Evolutionary conservation across 306 rosid genomes (phyloP).

Genomic region (Vigna angularis): DNA sequence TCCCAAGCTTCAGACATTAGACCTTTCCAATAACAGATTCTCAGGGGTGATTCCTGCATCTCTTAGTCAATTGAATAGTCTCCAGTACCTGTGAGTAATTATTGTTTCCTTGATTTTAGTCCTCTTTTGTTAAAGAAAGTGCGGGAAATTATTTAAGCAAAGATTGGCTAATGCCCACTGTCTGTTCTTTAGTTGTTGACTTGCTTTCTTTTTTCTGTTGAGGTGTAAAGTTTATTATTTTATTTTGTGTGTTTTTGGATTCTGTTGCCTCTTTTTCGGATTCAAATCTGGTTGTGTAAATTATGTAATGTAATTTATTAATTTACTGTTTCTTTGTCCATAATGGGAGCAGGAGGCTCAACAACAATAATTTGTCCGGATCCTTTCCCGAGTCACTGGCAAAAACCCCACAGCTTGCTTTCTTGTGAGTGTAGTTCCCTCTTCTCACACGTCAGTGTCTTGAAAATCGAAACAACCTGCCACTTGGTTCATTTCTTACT

Average conservation of each 20-base stretch:
- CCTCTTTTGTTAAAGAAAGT: slow-evolving; percentile 45
- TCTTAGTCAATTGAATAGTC: slow-evolving; percentile 66
- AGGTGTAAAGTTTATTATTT: slow-evolving; percentile 1
- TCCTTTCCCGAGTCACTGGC: slow-evolving; percentile 78
- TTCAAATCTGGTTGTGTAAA: slow-evolving; percentile 17
- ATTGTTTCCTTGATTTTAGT: slow-evolving; percentile 17
- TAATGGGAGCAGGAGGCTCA: slow-evolving; percentile 80
- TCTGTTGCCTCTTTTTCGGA: neutral
- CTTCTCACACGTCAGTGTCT: slow-evolving; percentile 42
- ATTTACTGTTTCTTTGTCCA: slow-evolving; percentile 47
- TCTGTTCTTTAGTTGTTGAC: slow-evolving; percentile 19
- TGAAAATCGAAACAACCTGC: slow-evolving; percentile 39
- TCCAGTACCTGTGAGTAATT: slow-evolving; percentile 76
- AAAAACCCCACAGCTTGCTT: slow-evolving; percentile 85
- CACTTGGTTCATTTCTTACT: slow-evolving; percentile 44
- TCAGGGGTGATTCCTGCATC: slow-evolving; percentile 73
- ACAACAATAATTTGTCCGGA: slow-evolving; percentile 94
- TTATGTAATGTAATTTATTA: neutral
- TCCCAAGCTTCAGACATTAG: slow-evolving; percentile 80
- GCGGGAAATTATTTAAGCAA: slow-evolving; percentile 39
- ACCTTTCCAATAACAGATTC: slow-evolving; percentile 84
- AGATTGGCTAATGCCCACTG: neutral
- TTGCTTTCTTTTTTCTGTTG: slow-evolving; percentile 1
- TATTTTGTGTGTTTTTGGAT: slow-evolving; percentile 29
- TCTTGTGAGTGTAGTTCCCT: slow-evolving; percentile 82